Evolutionary conservation across 169 alveolate genomes (phyloP).

Genomic region (Plasmodium malariae): DNA sequence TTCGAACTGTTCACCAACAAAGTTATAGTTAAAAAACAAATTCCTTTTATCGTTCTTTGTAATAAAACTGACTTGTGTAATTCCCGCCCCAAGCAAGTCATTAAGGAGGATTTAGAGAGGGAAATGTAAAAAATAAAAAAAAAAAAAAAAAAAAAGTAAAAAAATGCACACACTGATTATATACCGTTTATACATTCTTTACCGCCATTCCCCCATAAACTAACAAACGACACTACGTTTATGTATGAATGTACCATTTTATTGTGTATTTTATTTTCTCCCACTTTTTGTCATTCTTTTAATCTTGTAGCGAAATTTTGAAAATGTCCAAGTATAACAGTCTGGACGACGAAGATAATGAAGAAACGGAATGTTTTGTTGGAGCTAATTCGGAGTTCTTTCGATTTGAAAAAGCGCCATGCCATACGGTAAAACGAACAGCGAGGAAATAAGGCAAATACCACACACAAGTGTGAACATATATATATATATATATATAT

Average conservation of each 20-base stretch:
- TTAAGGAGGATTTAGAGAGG: constrained; percentile 66
- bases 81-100: constrained; percentile 69
- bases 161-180: no score
- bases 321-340: constrained; percentile 67
- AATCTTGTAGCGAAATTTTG: constrained; percentile 66
- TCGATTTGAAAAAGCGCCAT: constrained; percentile 72
- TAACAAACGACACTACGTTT: background rate
- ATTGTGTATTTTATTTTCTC: background rate
- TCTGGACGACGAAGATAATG: constrained; percentile 54
- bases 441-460: background rate
- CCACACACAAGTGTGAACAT: background rate
- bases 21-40: constrained; percentile 40
- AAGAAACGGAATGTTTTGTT: constrained; percentile 40
- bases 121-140: constrained; percentile 54
- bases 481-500: background rate
- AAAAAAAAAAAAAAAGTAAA: no score
- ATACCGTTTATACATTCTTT: no score
- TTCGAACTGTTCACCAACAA: constrained; percentile 58
- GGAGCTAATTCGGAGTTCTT: constrained; percentile 68
- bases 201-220: no score
- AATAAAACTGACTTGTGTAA: constrained; percentile 66
- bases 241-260: background rate
- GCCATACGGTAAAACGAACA: constrained; percentile 22
- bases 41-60: constrained; percentile 49
- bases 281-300: no score